Evolutionary conservation across 2,329 filamentous ascomycete genomes (phyloP), one percentile per base, ranked within the genome.

Genomic region (Pestalotiopsis sp.): DNA sequence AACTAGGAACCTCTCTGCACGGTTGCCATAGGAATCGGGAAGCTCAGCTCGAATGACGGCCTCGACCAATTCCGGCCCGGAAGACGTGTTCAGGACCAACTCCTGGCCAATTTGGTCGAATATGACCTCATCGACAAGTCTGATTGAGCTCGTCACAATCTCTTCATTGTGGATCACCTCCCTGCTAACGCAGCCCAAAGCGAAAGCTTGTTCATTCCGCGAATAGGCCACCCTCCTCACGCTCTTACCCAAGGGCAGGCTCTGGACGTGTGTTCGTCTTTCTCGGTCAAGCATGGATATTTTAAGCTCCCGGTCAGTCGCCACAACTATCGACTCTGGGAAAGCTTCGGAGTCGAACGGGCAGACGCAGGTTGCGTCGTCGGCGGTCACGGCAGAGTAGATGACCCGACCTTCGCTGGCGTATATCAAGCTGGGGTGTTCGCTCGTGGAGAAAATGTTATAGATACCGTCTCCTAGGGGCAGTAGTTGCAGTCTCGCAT

Each of bases 371-470:
- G 91, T 91, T 1, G 94, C 93, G 71, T 94, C 91, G 70, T 97
- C 93, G 2, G 95, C 94, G 13, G 95, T 97, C 1, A 98, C 93
- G 1, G 96, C 95, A 4, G 95, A 97, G 81, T 97, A 99, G 0
- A 97, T 90, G 56, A 98, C 92, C 25, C 95, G 88, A 0, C 93
- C 93, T 77, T 98, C 94, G 0, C 91, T 90, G 9, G 92, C 93
- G 77, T 99, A 98, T 63, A 99, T 97, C 67, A 99, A 82, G 71
- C 93, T 98, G 0, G 96, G 93, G 76, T 98, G 94, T 75, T 99
- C 96, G 68, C 94, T 97, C 0, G 94, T 97, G 0, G 94, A 94
- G 77, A 99, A 97, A 0, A 99, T 91, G 74, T 93, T 97, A 77
- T 87, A 92, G 0, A 93, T 82, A 0, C 87, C 88, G 62, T 91